These are phyloP conservation scores for Trypanosoma scelopori DNA, from an alignment of 208 protist species.

Conservation along the genomic window DNA sequence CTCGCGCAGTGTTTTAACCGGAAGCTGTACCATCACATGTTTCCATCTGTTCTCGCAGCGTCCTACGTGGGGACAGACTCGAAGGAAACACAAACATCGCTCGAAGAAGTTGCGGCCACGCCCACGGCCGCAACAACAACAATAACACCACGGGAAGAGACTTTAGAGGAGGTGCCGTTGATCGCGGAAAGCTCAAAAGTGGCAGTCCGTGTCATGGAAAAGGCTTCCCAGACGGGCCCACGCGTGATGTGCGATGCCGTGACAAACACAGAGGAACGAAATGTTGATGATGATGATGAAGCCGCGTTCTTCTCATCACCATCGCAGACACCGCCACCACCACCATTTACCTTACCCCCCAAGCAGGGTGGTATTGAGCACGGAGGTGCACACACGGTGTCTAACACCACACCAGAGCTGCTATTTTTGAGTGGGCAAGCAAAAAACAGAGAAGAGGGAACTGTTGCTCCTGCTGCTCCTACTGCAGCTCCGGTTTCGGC, in stretches of 20 bases:
- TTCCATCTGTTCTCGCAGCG: constrained; percentile 30
- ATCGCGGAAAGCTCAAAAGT: too few relatives aligned
- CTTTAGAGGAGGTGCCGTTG: too few relatives aligned
- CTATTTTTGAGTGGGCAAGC: background rate
- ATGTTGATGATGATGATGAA: background rate
- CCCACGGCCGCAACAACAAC: background rate
- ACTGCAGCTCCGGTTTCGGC: too few relatives aligned
- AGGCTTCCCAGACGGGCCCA: background rate
- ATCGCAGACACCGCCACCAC: background rate
- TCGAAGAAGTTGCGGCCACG: background rate
- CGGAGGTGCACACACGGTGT: background rate
- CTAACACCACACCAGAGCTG: background rate
- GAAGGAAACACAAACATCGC: constrained; percentile 20
- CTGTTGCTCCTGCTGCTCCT: background rate
- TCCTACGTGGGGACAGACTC: constrained; percentile 12
- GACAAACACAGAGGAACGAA: background rate
- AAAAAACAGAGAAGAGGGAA: background rate
- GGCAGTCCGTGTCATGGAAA: background rate
- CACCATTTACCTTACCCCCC: background rate
- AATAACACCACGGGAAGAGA: background rate
- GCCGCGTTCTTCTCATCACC: background rate
- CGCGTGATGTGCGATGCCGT: background rate
- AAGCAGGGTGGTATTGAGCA: background rate
- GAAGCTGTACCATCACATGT: constrained; percentile 43
- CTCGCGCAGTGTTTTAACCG: constrained; percentile 43